These are phyloP conservation scores for Haplosporangium sp. DNA, from an alignment of 371 early-diverging fungal genomes.

Conservation along the genomic window DNA sequence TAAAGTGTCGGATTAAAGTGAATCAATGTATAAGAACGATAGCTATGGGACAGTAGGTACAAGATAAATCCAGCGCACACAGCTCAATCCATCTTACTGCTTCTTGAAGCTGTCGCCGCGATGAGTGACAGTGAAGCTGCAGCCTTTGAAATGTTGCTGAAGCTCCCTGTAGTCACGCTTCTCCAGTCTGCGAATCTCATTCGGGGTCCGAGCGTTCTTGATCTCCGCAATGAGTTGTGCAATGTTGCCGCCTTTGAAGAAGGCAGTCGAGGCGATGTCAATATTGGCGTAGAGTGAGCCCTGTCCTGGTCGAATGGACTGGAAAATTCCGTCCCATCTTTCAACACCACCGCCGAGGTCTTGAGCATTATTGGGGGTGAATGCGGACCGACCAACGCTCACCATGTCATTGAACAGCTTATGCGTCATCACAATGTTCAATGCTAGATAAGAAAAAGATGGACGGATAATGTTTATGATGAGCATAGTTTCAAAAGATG, in stretches of 20 bases:
- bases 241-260: conserved; percentile 39
- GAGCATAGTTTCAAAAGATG: background rate
- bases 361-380: conserved; percentile 67
- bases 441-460: conserved; percentile 53
- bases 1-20: no score
- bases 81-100: no score
- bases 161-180: conserved; percentile 1
- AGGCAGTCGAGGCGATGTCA: conserved; percentile 35
- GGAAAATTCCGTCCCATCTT: conserved; percentile 89
- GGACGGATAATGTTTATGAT: background rate
- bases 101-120: conserved; percentile 54
- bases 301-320: conserved; percentile 72
- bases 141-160: conserved; percentile 57
- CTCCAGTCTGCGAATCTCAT: conserved; percentile 13
- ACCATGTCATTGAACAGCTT: conserved; percentile 74
- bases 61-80: no score
- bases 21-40: no score
- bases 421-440: conserved; percentile 84
- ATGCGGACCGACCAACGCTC: conserved; percentile 86
- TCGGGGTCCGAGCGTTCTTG: background rate
- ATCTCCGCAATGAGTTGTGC: conserved; percentile 26
- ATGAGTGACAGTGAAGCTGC: conserved; percentile 70
- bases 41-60: background rate
- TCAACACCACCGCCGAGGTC: conserved; percentile 80
- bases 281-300: conserved; percentile 44